Percentiles rank a stretch among this genome's conserved stretches.
Conservation (phyloP, 1,139 yeast genomes). For the Suhomyces ambrosiae region DNA sequence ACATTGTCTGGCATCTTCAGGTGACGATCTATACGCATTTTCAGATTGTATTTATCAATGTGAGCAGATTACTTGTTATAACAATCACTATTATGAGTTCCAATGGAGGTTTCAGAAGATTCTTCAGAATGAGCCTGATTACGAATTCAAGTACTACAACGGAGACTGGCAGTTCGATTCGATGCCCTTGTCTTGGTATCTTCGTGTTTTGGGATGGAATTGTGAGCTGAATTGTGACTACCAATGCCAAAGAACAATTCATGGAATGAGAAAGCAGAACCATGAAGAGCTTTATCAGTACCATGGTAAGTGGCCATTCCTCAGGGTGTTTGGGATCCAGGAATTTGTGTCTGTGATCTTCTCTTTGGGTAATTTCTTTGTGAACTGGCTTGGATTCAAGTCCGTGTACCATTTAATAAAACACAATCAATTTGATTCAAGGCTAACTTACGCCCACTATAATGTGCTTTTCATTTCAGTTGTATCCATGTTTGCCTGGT, state of each 20-base stretch:
- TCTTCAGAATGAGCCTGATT: slow-evolving; percentile 15
- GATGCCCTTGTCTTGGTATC: slow-evolving; percentile 43
- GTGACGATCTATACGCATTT: slow-evolving; percentile 76
- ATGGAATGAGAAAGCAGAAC: slow-evolving; percentile 49
- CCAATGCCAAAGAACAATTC: slow-evolving; percentile 79
- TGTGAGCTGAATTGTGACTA: slow-evolving; percentile 88
- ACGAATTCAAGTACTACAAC: slow-evolving; percentile 29
- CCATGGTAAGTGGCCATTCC: slow-evolving; percentile 98
- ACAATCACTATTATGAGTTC: slow-evolving; percentile 31
- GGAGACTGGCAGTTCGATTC: slow-evolving; percentile 37
- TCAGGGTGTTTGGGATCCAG: slow-evolving; percentile 72
- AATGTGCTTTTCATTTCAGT: slow-evolving; percentile 49
- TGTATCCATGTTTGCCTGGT: slow-evolving; percentile 86
- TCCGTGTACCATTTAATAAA: slow-evolving; percentile 30
- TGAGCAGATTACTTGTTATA: slow-evolving; percentile 42
- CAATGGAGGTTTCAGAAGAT: slow-evolving; percentile 20
- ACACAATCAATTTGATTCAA: slow-evolving; percentile 8
- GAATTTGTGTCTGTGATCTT: slow-evolving; percentile 83
- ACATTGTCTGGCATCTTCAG: slow-evolving; percentile 59
- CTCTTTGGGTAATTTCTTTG: slow-evolving; percentile 75
- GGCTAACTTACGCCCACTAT: slow-evolving; percentile 21
- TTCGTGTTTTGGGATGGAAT: slow-evolving; percentile 67
- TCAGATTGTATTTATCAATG: slow-evolving; percentile 67
- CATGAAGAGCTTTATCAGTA: slow-evolving; percentile 70
- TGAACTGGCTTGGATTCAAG: slow-evolving; percentile 65